Evolutionary conservation across 495 filamentous ascomycete species (phyloP), one percentile per base, ranked within the genome.

Genomic region (Hyaloscypha finlandica): DNA sequence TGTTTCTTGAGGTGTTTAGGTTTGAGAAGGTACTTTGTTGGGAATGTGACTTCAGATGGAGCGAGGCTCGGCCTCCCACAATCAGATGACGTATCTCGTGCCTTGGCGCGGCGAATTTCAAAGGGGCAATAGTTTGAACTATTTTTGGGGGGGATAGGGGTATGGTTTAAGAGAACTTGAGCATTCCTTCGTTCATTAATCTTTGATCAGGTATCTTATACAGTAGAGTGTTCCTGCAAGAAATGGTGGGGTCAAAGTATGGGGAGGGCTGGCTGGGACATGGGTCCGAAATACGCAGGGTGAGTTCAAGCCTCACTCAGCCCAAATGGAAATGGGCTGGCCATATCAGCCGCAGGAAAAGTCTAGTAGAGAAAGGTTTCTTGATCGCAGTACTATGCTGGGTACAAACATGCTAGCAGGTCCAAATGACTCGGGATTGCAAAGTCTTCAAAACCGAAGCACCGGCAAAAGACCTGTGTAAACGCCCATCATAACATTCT

Each of bases 361-460:
- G 12, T 56, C 20, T 22, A 22, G 45, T 54, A 56, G 55, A 64
- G 55, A 16, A 63, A 39, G 65, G 69, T 51, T 32, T 69, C 66
- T 73, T 73, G 67, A 70, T 70, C 70, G 68, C 67, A 68, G 68
- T 67, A 70, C 64, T 70, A 73, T 73, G 68, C 67, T 64, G 65
- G 30, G 20, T 70, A 70, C 67, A 73, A 68, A 70, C 53, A 66
- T 70, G 48, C 62, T 66, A 61, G 61, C 59, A 20, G 67, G 59
- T 70, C 61, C 35, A 58, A 66, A 61, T 22, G 64, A 69, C 59
- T 69, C 53, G 42, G 64, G 20, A 69, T 60, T 37, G 63, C 69
- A 66, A 61, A 65, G 61, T 69, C 66, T 61, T 61, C 68, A 62
- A 65, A 65, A 42, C 56, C 42, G 42, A 64, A 62, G 51, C 53